Evolutionary conservation across 768 basidiomycete genomes (phyloP).

Genomic region (Kwoniella heveanensis): DNA sequence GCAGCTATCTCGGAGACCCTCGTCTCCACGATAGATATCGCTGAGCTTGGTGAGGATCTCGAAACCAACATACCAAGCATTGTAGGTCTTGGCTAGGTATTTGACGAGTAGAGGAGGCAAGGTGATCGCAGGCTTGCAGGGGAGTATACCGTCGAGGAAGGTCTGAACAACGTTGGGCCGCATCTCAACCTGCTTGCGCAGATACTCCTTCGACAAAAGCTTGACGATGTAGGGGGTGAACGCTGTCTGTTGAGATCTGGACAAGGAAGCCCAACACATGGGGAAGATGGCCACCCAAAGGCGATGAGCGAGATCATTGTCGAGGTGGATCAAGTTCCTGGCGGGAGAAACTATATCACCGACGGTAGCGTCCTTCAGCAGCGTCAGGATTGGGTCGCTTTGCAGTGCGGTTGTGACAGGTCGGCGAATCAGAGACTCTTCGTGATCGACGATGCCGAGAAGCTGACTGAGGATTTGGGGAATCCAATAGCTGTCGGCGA

Average conservation of each 20-base stretch:
- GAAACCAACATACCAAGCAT: constrained; percentile 88
- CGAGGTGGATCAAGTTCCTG: constrained; percentile 79
- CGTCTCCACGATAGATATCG: constrained; percentile 75
- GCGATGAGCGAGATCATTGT: constrained; percentile 73
- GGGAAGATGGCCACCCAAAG: constrained; percentile 88
- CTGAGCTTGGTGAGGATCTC: constrained; percentile 83
- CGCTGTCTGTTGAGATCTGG: constrained; percentile 82
- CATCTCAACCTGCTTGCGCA: constrained; percentile 80
- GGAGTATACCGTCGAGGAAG: constrained; percentile 76
- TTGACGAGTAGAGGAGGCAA: constrained; percentile 94
- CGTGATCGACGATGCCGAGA: constrained; percentile 66
- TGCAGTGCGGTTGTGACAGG: constrained; percentile 24
- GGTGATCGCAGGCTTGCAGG: constrained; percentile 82
- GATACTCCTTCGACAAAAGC: constrained; percentile 89
- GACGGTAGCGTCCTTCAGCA: constrained; percentile 42
- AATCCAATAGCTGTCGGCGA: constrained; percentile 92
- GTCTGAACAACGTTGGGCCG: constrained; percentile 92
- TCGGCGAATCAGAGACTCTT: constrained; percentile 46
- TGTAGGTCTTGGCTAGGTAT: constrained; percentile 92
- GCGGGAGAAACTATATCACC: constrained; percentile 70
- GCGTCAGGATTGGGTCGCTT: constrained; percentile 27
- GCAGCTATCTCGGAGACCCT: constrained; percentile 74
- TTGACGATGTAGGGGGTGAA: constrained; percentile 85
- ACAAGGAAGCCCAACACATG: constrained; percentile 79
- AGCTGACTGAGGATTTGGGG: constrained; percentile 85